Conservation (phyloP, 176 grass and related monocot species). For the Eremochloa ophiuroides region DNA sequence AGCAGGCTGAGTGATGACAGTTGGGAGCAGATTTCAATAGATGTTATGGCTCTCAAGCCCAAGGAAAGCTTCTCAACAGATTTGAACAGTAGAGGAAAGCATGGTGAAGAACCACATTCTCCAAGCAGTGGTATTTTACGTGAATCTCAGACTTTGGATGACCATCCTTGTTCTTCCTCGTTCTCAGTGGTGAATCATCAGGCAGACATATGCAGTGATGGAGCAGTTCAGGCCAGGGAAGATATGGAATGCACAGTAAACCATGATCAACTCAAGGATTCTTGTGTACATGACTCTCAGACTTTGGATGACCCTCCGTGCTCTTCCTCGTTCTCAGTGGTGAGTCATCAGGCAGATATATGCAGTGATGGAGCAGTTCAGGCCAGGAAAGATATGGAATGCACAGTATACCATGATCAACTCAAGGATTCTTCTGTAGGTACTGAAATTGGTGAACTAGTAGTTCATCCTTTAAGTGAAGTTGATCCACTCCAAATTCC, state of each 20-base stretch:
- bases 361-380: not conserved
- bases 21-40: conserved; percentile 24
- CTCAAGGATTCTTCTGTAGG: not conserved
- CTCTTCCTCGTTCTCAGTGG: conserved; percentile 3
- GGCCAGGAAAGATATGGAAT: not conserved
- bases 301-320: conserved; percentile 21
- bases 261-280: conserved; percentile 20
- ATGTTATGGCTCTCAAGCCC: conserved; percentile 22
- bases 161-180: conserved; percentile 16
- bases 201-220: conserved; percentile 11
- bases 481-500: conserved; percentile 30
- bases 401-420: conserved; percentile 1
- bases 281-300: not conserved
- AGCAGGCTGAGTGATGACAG: conserved; percentile 22
- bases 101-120: conserved; percentile 17
- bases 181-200: conserved; percentile 12
- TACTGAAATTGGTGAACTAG: conserved; percentile 21
- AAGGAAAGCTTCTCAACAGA: conserved; percentile 27
- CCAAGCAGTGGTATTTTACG: not conserved
- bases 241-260: not conserved
- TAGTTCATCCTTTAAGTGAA: conserved; percentile 19
- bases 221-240: not conserved
- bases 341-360: conserved; percentile 17
- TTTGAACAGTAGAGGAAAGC: not conserved
- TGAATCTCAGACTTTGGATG: conserved; percentile 6